Percentiles rank a stretch among this genome's conserved stretches.
Evolutionary conservation across 192 early-diverging fungal genomes (phyloP).

Genomic region (Dissophora globulifera): DNA sequence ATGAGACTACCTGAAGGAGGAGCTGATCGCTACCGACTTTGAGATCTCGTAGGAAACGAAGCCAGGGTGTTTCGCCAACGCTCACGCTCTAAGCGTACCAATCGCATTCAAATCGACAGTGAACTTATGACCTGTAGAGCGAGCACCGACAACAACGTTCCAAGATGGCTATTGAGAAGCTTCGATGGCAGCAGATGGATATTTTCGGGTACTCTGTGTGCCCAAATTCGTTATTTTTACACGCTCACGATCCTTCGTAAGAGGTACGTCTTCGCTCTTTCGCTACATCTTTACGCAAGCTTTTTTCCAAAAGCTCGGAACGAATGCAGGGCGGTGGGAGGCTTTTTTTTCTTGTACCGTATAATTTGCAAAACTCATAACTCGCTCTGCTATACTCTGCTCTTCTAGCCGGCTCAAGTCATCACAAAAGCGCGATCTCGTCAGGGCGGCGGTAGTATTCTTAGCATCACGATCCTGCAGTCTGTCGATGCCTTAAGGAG

Average conservation of each 20-base stretch:
- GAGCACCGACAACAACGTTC: neutral
- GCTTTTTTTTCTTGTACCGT: too few species aligned
- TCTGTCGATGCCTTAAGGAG: slow-evolving; percentile 90
- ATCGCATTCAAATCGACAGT: slow-evolving; percentile 91
- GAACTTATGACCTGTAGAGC: too few species aligned
- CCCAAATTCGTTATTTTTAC: slow-evolving; percentile 94
- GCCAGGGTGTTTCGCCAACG: slow-evolving; percentile 85
- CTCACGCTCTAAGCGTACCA: slow-evolving; percentile 89
- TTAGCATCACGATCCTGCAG: slow-evolving; percentile 78
- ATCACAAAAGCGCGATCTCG: slow-evolving; percentile 89
- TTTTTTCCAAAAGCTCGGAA: slow-evolving; percentile 44
- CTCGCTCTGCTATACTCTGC: slow-evolving; percentile 7
- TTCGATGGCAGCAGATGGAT: slow-evolving; percentile 77
- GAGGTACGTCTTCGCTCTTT: slow-evolving; percentile 77
- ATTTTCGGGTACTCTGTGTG: slow-evolving; percentile 92
- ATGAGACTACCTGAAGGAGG: slow-evolving; percentile 71
- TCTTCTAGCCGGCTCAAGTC: slow-evolving; percentile 69
- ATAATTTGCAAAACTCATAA: too few species aligned
- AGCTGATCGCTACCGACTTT: slow-evolving; percentile 71
- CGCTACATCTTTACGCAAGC: slow-evolving; percentile 51
- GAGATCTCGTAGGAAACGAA: slow-evolving; percentile 85
- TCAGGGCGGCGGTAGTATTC: slow-evolving; percentile 85
- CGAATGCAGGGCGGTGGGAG: slow-evolving; percentile 23
- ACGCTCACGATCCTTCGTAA: slow-evolving; percentile 94
- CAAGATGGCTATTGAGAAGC: too few species aligned